Conservation (phyloP, 2,329 filamentous ascomycete genomes). For the Hypoxylon sp. region DNA sequence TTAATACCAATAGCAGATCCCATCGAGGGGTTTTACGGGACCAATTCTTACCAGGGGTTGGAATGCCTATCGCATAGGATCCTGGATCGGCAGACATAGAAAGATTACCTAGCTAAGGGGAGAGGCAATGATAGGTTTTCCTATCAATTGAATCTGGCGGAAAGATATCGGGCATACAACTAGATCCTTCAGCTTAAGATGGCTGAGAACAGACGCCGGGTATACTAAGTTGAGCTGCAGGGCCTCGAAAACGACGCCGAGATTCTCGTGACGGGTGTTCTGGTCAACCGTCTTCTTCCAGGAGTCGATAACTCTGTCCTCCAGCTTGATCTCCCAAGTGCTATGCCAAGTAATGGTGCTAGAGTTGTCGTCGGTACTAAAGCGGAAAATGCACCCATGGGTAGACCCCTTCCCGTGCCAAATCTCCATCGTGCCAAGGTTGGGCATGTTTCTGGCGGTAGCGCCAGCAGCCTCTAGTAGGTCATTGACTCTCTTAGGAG, state of each 20-base stretch:
- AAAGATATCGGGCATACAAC: slow-evolving; percentile 2
- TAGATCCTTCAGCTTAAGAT: slow-evolving; percentile 8
- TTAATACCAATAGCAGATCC: background rate
- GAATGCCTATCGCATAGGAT: background rate
- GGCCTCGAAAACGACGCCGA: background rate
- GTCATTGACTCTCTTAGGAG: background rate
- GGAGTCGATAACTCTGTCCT: slow-evolving; percentile 5
- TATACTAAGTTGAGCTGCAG: background rate
- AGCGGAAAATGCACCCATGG: slow-evolving; percentile 12
- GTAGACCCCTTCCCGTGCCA: background rate
- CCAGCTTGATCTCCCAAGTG: slow-evolving; percentile 2
- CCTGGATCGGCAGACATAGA: too few relatives aligned
- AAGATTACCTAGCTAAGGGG: too few relatives aligned
- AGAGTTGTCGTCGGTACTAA: background rate
- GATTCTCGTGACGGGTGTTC: slow-evolving; percentile 2
- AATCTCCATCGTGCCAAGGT: slow-evolving; percentile 9
- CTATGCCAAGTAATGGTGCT: slow-evolving; percentile 14
- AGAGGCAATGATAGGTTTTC: background rate
- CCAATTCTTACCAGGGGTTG: background rate
- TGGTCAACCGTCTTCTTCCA: slow-evolving; percentile 7
- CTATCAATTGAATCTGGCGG: background rate
- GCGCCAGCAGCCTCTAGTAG: slow-evolving; percentile 2
- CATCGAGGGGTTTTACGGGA: background rate
- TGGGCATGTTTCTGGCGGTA: slow-evolving; percentile 8
- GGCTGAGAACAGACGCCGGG: slow-evolving; percentile 12